Conservation (phyloP, 805 yeast genomes). For the Saturnispora halmiae region DNA sequence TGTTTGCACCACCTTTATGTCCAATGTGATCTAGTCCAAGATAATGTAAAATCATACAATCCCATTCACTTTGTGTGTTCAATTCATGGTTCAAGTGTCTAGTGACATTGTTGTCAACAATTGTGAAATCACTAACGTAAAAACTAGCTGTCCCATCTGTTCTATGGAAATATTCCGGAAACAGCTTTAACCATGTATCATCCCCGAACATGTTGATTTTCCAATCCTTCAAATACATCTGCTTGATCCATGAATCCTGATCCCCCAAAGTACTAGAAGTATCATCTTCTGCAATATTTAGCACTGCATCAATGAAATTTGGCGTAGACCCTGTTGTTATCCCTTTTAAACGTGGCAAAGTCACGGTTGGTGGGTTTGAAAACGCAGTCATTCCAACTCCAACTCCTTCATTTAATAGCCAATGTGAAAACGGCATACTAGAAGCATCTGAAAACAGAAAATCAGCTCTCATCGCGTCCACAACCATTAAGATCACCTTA, state of each 20-base stretch:
- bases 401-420: conserved; percentile 49
- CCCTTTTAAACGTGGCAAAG: conserved; percentile 88
- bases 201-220: conserved; percentile 85
- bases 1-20: conserved; percentile 88
- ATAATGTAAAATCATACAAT: conserved; percentile 78
- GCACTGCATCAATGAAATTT: conserved; percentile 84
- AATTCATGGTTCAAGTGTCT: conserved; percentile 67
- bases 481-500: conserved; percentile 69
- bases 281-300: conserved; percentile 89
- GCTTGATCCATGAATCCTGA: conserved; percentile 85
- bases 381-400: conserved; percentile 88
- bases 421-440: conserved; percentile 57
- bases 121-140: conserved; percentile 89
- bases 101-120: conserved; percentile 89
- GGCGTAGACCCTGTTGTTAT: conserved; percentile 94
- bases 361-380: conserved; percentile 94
- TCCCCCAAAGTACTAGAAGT: conserved; percentile 53
- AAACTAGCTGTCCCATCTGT: conserved; percentile 88
- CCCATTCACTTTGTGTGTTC: conserved; percentile 48
- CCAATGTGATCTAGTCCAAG: conserved; percentile 96
- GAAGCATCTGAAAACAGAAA: conserved; percentile 65
- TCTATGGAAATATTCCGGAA: conserved; percentile 57
- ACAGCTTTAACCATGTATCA: conserved; percentile 93
- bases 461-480: conserved; percentile 90
- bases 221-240: conserved; percentile 38